phyloP scores from a whole-genome alignment of 2,329 filamentous ascomycete species.

The Hymenoscyphus infarciens region DNA sequence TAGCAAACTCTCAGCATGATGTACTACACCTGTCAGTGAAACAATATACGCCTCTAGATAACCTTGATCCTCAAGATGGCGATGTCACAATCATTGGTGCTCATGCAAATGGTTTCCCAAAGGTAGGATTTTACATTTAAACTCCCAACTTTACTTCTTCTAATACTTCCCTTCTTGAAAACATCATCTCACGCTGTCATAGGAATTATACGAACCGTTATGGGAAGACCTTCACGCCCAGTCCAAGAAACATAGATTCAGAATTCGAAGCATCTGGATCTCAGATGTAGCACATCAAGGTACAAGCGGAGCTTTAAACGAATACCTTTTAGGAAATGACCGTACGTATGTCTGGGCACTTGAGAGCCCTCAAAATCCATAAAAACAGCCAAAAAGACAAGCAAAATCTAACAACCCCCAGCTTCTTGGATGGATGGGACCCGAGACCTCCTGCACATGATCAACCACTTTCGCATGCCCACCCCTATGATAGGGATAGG shows the following conservation, averaged over 20 bases:
- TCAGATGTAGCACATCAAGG: slow-evolving; percentile 87
- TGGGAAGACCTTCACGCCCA: slow-evolving; percentile 75
- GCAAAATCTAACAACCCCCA: slow-evolving; percentile 35
- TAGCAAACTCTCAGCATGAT: slow-evolving; percentile 69
- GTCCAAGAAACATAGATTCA: slow-evolving; percentile 56
- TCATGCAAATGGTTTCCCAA: slow-evolving; percentile 91
- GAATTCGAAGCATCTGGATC: slow-evolving; percentile 82
- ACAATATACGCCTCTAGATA: slow-evolving; percentile 78
- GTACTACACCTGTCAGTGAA: slow-evolving; percentile 73
- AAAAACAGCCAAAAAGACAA: background rate
- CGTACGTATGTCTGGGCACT: slow-evolving; percentile 49
- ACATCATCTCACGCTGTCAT: background rate
- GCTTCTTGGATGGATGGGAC: slow-evolving; percentile 83
- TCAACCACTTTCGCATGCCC: slow-evolving; percentile 84
- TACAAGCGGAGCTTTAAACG: slow-evolving; percentile 73
- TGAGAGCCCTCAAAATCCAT: background rate
- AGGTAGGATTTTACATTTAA: slow-evolving; percentile 50
- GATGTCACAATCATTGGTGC: slow-evolving; percentile 82
- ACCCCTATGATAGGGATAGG: slow-evolving; percentile 78
- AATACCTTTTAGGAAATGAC: slow-evolving; percentile 74
- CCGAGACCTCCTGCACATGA: slow-evolving; percentile 78
- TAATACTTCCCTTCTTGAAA: background rate
- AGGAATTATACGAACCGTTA: slow-evolving; percentile 89
- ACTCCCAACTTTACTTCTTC: background rate
- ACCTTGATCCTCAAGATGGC: slow-evolving; percentile 62